Base-by-base conservation (phyloP, 768 basidiomycete species). In the Kwoniella mangroviensis region DNA sequence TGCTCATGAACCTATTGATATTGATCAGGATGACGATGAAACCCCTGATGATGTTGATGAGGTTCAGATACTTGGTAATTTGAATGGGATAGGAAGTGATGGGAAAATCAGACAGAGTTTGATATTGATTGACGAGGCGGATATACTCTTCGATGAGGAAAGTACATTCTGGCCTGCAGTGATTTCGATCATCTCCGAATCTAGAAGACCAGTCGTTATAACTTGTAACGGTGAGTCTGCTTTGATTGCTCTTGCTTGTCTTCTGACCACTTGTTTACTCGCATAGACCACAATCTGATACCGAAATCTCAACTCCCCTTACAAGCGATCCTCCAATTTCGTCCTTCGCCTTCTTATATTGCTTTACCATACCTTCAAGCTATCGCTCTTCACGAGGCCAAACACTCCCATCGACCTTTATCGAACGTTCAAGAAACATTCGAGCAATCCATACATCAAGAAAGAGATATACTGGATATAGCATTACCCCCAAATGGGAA, bases 111-210 rank as follows among this genome's bases (percentile, higher is more conserved):
- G 89, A 65, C 96, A 99, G 84, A 95, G 93, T 0, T 81, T 96
- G 62, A 91, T 98, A 70, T 86, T 99, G 49, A 83, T 99, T 15
- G 97, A 99, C 82, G 97, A 99, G 80, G 96, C 93, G 7, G 97
- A 99, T 82, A 88, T 98, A 52, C 85, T 98, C 57, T 99, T 90
- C 84, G 89, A 88, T 70, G 92, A 94, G 59, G 97, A 85, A 61
- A 77, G 79, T 43, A 95, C 84, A 80, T 98, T 94, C 82, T 96
- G 93, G 93, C 86, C 90, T 17, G 88, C 91, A 2, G 88, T 98
- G 28, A 86, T 91, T 10, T 87, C 88, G 66, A 87, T 99, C 69
- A 94, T 98, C 79, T 89, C 87, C 70, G 87, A 91, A 19, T 93
- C 93, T 74, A 89, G 88, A 74, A 86, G 97, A 66, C 96, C 97